Evolutionary conservation across 2,329 filamentous ascomycete species (phyloP).

Genomic region (Nothophaeocryptopus gaeumannii): DNA sequence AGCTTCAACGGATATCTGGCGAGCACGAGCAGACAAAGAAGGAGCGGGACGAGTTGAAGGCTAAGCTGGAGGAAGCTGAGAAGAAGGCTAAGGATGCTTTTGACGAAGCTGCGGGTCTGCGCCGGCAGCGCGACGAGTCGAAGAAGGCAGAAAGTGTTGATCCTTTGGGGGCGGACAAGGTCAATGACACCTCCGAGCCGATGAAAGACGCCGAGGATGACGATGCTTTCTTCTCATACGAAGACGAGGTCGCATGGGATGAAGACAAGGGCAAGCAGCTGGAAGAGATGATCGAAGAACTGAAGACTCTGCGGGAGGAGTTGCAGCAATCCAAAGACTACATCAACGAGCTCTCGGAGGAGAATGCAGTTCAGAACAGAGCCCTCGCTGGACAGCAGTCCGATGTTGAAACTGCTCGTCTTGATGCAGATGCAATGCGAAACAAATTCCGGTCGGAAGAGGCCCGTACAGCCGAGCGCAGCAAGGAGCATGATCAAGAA

Average conservation of each 20-base stretch:
- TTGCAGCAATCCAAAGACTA: slow-evolving; percentile 55
- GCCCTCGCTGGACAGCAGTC: slow-evolving; percentile 67
- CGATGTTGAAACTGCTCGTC: slow-evolving; percentile 58
- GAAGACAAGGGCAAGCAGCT: slow-evolving; percentile 62
- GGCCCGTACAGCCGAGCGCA: not conserved
- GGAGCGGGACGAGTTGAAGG: slow-evolving; percentile 77
- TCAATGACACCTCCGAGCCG: slow-evolving; percentile 4
- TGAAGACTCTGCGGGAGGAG: slow-evolving; percentile 70
- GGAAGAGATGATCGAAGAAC: slow-evolving; percentile 61
- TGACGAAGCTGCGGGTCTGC: slow-evolving; percentile 61
- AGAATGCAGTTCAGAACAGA: slow-evolving; percentile 54
- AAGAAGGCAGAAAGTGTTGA: slow-evolving; percentile 10
- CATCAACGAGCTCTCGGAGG: slow-evolving; percentile 65
- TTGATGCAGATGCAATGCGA: slow-evolving; percentile 50
- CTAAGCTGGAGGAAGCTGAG: slow-evolving; percentile 68
- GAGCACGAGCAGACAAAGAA: slow-evolving; percentile 30
- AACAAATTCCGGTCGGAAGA: slow-evolving; percentile 27
- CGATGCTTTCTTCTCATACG: slow-evolving; percentile 89
- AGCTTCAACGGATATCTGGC: slow-evolving; percentile 79
- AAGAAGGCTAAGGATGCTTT: slow-evolving; percentile 60
- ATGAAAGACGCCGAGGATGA: slow-evolving; percentile 6
- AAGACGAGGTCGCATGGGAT: slow-evolving; percentile 59
- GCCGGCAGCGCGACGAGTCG: slow-evolving; percentile 34
- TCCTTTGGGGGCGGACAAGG: slow-evolving; percentile 14
- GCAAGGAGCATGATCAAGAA: too few species aligned